Conservation (phyloP, 371 early-diverging fungal species). For the Rhizopus stolonifer region DNA sequence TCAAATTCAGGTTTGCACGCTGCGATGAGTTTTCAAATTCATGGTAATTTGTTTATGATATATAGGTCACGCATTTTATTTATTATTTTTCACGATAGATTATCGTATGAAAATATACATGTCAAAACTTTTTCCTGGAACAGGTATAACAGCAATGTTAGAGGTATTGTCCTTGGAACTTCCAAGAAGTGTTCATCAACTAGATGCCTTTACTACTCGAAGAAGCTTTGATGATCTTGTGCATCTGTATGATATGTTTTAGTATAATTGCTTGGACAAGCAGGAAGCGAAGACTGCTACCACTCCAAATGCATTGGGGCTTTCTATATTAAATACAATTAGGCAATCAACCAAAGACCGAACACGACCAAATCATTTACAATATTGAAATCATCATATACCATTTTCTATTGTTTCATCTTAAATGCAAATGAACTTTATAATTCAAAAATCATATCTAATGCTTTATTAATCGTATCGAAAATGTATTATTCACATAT, state of each 20-base stretch:
- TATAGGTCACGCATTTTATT: background rate
- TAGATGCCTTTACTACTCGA: constrained; percentile 3
- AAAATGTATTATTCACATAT: no score
- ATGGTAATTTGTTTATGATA: constrained; percentile 15
- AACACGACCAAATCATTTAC: constrained; percentile 1
- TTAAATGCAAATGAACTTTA: no score
- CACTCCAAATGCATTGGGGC: background rate
- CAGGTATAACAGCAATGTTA: background rate
- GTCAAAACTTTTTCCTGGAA: constrained; percentile 2
- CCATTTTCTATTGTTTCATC: background rate
- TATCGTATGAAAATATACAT: constrained; percentile 3
- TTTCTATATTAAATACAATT: constrained; percentile 1
- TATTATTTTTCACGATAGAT: background rate
- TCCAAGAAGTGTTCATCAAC: constrained; percentile 2
- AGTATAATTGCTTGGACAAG: background rate
- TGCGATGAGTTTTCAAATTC: constrained; percentile 18
- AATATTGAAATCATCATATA: constrained; percentile 1
- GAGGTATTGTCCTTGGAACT: background rate
- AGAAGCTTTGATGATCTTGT: constrained; percentile 3
- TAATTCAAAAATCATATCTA: no score
- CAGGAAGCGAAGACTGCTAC: background rate
- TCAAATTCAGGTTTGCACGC: background rate
- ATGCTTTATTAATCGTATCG: no score
- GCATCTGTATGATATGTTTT: constrained; percentile 1
- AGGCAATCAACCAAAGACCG: constrained; percentile 1